Evolutionary conservation across 345 rosid species (phyloP).

Genomic region (Salix caprea): DNA sequence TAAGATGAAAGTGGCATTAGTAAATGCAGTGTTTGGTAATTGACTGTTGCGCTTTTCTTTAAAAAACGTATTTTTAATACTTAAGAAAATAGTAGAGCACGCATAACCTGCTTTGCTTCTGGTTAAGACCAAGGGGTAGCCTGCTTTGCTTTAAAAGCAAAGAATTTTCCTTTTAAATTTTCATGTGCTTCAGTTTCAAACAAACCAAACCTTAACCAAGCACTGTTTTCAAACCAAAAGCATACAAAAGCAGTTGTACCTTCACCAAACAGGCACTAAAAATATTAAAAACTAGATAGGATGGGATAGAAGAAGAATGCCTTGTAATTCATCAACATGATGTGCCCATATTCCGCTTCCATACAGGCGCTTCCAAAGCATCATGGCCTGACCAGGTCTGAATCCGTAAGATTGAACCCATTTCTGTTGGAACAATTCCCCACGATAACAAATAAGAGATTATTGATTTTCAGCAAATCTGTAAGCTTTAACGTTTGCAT

Average conservation of each 20-base stretch:
- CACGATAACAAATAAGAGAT: neutral
- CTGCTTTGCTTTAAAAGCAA: neutral
- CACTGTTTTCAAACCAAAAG: too few relatives aligned
- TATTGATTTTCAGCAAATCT: neutral
- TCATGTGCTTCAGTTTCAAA: neutral
- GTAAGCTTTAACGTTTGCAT: neutral
- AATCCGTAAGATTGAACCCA: slow-evolving; percentile 87
- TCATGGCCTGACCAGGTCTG: slow-evolving; percentile 89
- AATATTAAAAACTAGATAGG: neutral
- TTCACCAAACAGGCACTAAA: too few relatives aligned
- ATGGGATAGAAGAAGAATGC: slow-evolving; percentile 23
- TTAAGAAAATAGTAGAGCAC: too few relatives aligned
- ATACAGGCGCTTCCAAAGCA: slow-evolving; percentile 93
- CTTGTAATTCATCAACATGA: slow-evolving; percentile 57
- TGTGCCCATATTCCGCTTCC: slow-evolving; percentile 70
- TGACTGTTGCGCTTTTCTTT: neutral
- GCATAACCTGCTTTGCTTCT: too few relatives aligned
- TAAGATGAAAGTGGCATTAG: neutral
- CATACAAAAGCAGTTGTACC: too few relatives aligned
- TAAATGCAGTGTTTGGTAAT: neutral
- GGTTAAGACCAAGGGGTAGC: too few relatives aligned
- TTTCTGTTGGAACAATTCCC: slow-evolving; percentile 36
- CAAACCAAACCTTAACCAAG: too few relatives aligned
- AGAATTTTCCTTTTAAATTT: neutral
- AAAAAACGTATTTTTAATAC: too few relatives aligned